Conservation (phyloP, 225 moss, liverwort and hornwort species). For the Pleurozium schreberi region DNA sequence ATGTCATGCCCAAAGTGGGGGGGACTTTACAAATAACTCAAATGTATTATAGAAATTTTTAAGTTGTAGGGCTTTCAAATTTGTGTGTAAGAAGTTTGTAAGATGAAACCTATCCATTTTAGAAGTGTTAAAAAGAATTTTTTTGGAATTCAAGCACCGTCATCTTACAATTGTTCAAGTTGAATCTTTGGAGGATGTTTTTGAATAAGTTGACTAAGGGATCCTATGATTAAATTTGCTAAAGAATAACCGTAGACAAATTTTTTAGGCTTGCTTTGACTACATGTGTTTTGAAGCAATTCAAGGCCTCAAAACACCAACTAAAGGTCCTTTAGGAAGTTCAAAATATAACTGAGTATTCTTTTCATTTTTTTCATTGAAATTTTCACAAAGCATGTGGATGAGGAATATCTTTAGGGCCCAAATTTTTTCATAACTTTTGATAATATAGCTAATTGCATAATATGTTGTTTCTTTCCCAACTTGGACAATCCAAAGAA, state of each 20-base stretch:
- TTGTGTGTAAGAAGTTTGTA: background rate
- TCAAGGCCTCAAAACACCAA: background rate
- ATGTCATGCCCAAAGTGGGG: no score
- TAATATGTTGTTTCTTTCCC: no score
- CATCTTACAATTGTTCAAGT: accelerated
- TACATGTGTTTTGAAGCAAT: background rate
- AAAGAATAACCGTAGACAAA: background rate
- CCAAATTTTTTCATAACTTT: no score
- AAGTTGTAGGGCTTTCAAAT: background rate
- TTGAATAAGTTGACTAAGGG: background rate
- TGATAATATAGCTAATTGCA: no score
- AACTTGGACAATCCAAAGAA: no score
- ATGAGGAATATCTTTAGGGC: no score
- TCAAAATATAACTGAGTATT: background rate
- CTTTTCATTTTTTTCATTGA: no score
- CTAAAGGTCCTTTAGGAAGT: accelerated
- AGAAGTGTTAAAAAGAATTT: background rate
- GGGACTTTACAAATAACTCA: no score
- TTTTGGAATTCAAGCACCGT: background rate
- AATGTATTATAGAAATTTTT: background rate
- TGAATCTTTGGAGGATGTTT: background rate
- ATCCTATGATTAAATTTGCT: background rate
- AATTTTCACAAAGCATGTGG: no score
- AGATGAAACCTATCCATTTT: background rate
- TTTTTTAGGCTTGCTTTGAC: background rate